These are phyloP conservation scores for Ascomycota sp. DNA, from an alignment of 2,329 filamentous ascomycete genomes.

Conservation along the genomic window DNA sequence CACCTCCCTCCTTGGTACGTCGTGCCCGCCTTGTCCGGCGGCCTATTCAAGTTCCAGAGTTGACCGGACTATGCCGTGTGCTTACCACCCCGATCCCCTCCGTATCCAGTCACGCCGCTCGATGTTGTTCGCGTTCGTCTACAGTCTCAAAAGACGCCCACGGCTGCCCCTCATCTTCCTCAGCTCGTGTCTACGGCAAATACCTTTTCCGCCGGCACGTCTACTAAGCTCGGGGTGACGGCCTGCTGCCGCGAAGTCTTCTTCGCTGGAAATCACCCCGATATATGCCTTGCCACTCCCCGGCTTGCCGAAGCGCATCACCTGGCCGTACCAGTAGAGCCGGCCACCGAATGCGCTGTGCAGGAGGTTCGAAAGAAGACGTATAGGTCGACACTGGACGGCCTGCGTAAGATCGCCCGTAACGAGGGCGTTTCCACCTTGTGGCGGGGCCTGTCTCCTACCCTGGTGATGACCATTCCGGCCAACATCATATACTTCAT, in stretches of 20 bases:
- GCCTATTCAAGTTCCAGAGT: not conserved
- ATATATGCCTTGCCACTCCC: constrained; percentile 58
- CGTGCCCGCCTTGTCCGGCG: not conserved
- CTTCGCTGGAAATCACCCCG: constrained; percentile 72
- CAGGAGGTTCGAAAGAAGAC: constrained; percentile 68
- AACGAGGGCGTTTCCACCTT: constrained; percentile 75
- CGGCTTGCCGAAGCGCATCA: constrained; percentile 25
- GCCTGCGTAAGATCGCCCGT: constrained; percentile 78
- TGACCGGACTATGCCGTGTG: too few relatives aligned
- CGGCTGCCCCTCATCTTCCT: constrained; percentile 30
- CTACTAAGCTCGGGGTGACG: constrained; percentile 69
- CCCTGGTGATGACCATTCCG: constrained; percentile 79
- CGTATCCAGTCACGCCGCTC: constrained; percentile 59
- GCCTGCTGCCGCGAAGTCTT: constrained; percentile 95
- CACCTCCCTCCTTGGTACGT: constrained; percentile 69
- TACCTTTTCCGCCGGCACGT: constrained; percentile 49
- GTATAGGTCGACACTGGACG: constrained; percentile 82
- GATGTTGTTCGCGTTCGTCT: constrained; percentile 91
- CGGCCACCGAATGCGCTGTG: constrained; percentile 55
- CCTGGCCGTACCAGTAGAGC: too few relatives aligned
- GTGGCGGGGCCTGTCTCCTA: constrained; percentile 89
- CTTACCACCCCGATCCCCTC: too few relatives aligned
- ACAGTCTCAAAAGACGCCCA: constrained; percentile 52
- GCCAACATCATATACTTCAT: constrained; percentile 98
- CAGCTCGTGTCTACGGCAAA: constrained; percentile 33